A percentile compares a stretch with the other conserved stretches of the same genome.
phyloP scores from a whole-genome alignment of 441 rosid genomes.

The Adansonia madagascariensis region DNA sequence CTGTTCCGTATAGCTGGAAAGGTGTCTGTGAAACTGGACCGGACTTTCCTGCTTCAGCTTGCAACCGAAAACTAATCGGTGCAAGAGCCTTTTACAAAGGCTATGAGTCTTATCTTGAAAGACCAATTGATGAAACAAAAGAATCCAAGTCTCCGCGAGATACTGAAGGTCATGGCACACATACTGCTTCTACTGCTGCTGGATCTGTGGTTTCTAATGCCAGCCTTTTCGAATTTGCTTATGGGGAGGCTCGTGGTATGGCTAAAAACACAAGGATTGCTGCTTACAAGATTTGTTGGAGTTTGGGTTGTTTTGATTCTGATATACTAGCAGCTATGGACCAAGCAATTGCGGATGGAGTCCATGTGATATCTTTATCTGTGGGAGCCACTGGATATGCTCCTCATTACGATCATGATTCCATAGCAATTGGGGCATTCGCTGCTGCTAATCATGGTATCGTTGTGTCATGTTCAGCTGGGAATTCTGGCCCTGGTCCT shows the following conservation, averaged over 20 bases:
- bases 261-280: constrained; percentile 80
- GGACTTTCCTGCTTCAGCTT: constrained; percentile 63
- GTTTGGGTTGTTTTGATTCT: constrained; percentile 69
- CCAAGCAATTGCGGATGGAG: constrained; percentile 76
- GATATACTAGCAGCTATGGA: constrained; percentile 91
- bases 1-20: constrained; percentile 64
- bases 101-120: constrained; percentile 36
- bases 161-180: constrained; percentile 86
- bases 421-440: constrained; percentile 80
- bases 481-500: constrained; percentile 82
- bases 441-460: constrained; percentile 64
- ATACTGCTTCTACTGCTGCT: constrained; percentile 80
- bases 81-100: constrained; percentile 70
- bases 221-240: constrained; percentile 58
- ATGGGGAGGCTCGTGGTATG: constrained; percentile 82
- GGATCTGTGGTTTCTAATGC: constrained; percentile 70
- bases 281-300: constrained; percentile 85
- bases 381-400: constrained; percentile 77
- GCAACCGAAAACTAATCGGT: constrained; percentile 75
- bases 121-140: constrained; percentile 39
- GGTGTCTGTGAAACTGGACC: constrained; percentile 61
- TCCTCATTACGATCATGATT: constrained; percentile 66
- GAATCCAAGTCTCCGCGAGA: constrained; percentile 73
- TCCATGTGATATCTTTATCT: constrained; percentile 75
- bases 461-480: constrained; percentile 84